Percentiles rank a stretch among this genome's conserved stretches.
These are phyloP conservation scores for Termitomyces sp. DNA, from an alignment of 768 basidiomycete species.

Conservation along the genomic window DNA sequence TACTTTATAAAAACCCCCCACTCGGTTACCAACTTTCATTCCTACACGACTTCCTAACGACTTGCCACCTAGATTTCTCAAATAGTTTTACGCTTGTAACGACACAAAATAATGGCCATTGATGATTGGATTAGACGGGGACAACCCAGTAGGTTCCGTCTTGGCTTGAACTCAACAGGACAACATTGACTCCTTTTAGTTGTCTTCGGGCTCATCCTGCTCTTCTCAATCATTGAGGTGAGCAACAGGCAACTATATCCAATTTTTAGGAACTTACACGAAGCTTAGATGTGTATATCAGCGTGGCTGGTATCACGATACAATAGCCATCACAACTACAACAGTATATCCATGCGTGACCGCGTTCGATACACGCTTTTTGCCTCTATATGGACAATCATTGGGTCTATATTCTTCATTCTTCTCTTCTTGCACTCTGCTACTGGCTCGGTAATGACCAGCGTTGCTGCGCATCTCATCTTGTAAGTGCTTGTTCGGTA, in stretches of 20 bases:
- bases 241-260: background rate
- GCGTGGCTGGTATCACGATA: slow-evolving; percentile 70
- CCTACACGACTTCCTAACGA: slow-evolving; percentile 7
- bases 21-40: background rate
- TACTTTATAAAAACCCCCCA: background rate
- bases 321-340: slow-evolving; percentile 54
- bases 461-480: slow-evolving; percentile 59
- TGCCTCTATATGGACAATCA: slow-evolving; percentile 68
- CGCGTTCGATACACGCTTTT: slow-evolving; percentile 70
- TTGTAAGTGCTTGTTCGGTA: slow-evolving; percentile 52
- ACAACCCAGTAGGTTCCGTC: slow-evolving; percentile 47
- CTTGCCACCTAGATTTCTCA: background rate
- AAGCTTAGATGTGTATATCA: slow-evolving; percentile 58
- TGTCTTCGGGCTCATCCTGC: slow-evolving; percentile 52
- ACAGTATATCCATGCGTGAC: slow-evolving; percentile 48
- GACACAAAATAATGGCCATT: slow-evolving; percentile 13
- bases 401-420: slow-evolving; percentile 51
- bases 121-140: slow-evolving; percentile 41
- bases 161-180: no score
- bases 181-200: slow-evolving; percentile 29
- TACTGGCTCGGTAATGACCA: slow-evolving; percentile 50
- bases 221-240: slow-evolving; percentile 69
- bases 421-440: slow-evolving; percentile 53
- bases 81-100: background rate
- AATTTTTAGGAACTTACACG: background rate